Base-by-base conservation (phyloP, 176 grass and related monocot species). In the Elymus sibiricus region DNA sequence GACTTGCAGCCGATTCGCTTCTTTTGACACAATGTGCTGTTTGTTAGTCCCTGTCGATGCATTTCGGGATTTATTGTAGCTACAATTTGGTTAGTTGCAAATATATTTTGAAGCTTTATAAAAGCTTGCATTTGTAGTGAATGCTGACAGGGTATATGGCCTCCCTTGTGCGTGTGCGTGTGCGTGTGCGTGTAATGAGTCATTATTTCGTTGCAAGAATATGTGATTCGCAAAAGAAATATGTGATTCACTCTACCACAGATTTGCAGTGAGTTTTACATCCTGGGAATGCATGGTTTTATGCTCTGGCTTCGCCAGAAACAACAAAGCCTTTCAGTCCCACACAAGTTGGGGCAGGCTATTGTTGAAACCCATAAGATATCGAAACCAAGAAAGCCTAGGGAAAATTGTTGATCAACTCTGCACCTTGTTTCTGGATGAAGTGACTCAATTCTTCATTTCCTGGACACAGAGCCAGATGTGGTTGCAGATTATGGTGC, bases 381-480 rank as follows among this genome's bases (percentile, higher is more conserved):
- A 64, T 70, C 60, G 14, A 4, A 11, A 46, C 44, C n/a, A n/a
- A 46, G 3, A 46, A 15, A 46, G 44, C 12, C 44, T 46, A 46
- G 44, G 44, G 1, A 14, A 46, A 46, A 14, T 46, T 46, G 4
- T 46, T 46, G 44, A 46, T 46, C 44, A 46, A 46, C 12, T 46
- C 14, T 74, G 59, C 34, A 69, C 17, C 47, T 69, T 55, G 51
- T 73, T 84, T 56, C 4, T 61, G 70, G 12, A 81, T 78, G 46
- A 91, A 81, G 24, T 56, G 56, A 22, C 66, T 81, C 61, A 39
- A 6, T 85, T 85, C 56, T 87, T 83, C 40, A 35, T 89, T 92
- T 71, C 51, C 87, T 95, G 95, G 91, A 92, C 56, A 94, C 76
- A 60, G 88, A 90, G 32, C 86, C 77, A 66, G 84, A 95, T 81